phyloP scores from a whole-genome alignment of 768 basidiomycete species.

The Fistulinella prunicolor region DNA sequence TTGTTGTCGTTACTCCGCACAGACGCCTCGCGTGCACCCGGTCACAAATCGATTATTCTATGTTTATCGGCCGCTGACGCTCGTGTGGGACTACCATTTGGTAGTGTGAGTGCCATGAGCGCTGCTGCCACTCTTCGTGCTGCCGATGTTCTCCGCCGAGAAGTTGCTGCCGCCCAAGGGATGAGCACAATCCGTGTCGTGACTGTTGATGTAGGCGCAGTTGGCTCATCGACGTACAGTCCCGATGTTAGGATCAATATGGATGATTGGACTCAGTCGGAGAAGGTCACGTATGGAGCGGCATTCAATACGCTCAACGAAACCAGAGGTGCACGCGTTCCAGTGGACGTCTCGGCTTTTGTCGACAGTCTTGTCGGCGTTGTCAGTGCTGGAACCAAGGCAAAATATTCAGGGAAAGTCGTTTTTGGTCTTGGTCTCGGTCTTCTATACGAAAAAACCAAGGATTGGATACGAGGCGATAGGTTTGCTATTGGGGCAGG shows the following conservation, averaged over 20 bases:
- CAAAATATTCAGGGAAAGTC: conserved; percentile 35
- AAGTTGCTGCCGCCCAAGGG: conserved; percentile 65
- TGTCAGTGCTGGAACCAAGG: conserved; percentile 52
- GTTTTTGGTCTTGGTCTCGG: conserved; percentile 48
- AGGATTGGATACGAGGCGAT: conserved; percentile 62
- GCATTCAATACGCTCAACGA: conserved; percentile 56
- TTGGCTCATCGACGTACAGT: conserved; percentile 29
- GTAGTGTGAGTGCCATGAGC: conserved; percentile 66
- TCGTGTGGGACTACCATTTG: conserved; percentile 71
- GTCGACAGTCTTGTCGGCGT: conserved; percentile 57
- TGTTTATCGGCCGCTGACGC: conserved; percentile 74
- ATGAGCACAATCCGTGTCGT: conserved; percentile 55
- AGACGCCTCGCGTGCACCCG: conserved; percentile 52
- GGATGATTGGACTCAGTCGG: conserved; percentile 72
- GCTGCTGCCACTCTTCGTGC: conserved; percentile 70
- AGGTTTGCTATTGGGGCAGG: conserved; percentile 76
- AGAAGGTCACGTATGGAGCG: conserved; percentile 68
- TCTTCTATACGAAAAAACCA: conserved; percentile 35
- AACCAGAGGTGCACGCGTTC: conserved; percentile 45
- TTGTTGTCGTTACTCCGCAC: conserved; percentile 74
- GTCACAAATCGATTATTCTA: conserved; percentile 52
- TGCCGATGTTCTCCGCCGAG: conserved; percentile 70
- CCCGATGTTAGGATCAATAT: conserved; percentile 46
- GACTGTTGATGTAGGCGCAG: conserved; percentile 68
- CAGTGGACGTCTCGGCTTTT: conserved; percentile 55